A percentile compares a stretch with the other conserved stretches of the same genome.
These are phyloP conservation scores for Tympanopsis confertula DNA, from an alignment of 2,329 filamentous ascomycete species.

Conservation along the genomic window DNA sequence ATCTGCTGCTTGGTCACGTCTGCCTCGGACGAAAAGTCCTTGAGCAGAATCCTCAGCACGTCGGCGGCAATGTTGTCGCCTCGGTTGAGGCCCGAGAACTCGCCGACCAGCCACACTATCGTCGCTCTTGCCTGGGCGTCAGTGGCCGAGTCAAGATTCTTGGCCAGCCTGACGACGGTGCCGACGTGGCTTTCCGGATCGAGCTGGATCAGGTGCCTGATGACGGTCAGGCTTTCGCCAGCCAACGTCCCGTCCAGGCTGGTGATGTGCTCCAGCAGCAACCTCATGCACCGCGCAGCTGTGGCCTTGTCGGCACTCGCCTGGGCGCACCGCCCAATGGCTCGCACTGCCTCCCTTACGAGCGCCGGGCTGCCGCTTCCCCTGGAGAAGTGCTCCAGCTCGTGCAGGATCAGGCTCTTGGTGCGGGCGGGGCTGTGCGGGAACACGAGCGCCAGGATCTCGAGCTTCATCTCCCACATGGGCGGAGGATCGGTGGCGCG, in stretches of 20 bases:
- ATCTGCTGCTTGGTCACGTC: slow-evolving; percentile 86
- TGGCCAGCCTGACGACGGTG: slow-evolving; percentile 80
- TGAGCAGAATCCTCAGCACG: slow-evolving; percentile 76
- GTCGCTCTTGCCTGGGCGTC: slow-evolving; percentile 83
- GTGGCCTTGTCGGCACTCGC: slow-evolving; percentile 48
- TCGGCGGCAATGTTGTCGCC: slow-evolving; percentile 88
- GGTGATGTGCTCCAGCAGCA: slow-evolving; percentile 78
- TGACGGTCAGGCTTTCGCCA: slow-evolving; percentile 86
- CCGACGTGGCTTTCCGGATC: slow-evolving; percentile 68
- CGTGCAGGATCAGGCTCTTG: slow-evolving; percentile 79
- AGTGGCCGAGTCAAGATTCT: slow-evolving; percentile 78
- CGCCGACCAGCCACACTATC: slow-evolving; percentile 94
- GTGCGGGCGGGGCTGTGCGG: slow-evolving; percentile 64
- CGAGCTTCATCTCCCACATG: slow-evolving; percentile 84
- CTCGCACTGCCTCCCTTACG: slow-evolving; percentile 79
- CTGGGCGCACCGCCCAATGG: slow-evolving; percentile 87
- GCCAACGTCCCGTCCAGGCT: slow-evolving; percentile 79
- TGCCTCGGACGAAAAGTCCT: slow-evolving; percentile 72
- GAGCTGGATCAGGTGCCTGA: slow-evolving; percentile 89
- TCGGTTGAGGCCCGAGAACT: slow-evolving; percentile 70
- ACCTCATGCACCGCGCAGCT: slow-evolving; percentile 66
- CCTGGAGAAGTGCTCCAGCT: slow-evolving; percentile 85
- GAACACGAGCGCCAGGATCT: slow-evolving; percentile 82
- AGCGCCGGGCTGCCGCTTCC: slow-evolving; percentile 59
- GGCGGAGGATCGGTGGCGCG: slow-evolving; percentile 66